Conservation (phyloP, 208 protist species). For the Wallacemonas sp. region DNA sequence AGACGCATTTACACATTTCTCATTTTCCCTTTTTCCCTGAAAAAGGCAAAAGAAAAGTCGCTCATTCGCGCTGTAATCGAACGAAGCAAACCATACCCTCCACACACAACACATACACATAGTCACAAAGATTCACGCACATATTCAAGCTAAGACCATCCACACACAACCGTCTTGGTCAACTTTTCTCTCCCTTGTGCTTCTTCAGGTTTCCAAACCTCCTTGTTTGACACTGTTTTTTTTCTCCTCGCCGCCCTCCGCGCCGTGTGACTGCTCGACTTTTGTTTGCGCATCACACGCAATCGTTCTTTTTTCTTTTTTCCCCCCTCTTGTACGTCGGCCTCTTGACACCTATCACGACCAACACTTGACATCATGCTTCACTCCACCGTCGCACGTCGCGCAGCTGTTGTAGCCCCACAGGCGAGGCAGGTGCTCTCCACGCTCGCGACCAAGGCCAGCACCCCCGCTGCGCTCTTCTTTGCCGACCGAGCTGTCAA, state of each 20-base stretch:
- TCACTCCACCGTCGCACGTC: background rate
- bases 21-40: slow-evolving; percentile 16
- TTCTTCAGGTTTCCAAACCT: slow-evolving; percentile 1
- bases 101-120: background rate
- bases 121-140: slow-evolving; percentile 1
- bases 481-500: slow-evolving; percentile 84
- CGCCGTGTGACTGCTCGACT: too few relatives aligned
- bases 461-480: slow-evolving; percentile 33
- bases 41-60: background rate
- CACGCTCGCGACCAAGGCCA: background rate
- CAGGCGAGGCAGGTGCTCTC: background rate
- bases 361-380: slow-evolving; percentile 10
- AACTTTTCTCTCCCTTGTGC: background rate
- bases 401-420: background rate
- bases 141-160: background rate
- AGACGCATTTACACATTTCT: background rate
- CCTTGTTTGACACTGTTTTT: too few relatives aligned
- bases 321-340: background rate
- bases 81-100: background rate
- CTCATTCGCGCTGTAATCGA: background rate
- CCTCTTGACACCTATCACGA: background rate
- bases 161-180: too few relatives aligned
- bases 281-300: background rate
- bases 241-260: background rate
- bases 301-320: slow-evolving; percentile 13